Conservation (phyloP, 2,329 filamentous ascomycete genomes). For the Neobulgaria alba region DNA sequence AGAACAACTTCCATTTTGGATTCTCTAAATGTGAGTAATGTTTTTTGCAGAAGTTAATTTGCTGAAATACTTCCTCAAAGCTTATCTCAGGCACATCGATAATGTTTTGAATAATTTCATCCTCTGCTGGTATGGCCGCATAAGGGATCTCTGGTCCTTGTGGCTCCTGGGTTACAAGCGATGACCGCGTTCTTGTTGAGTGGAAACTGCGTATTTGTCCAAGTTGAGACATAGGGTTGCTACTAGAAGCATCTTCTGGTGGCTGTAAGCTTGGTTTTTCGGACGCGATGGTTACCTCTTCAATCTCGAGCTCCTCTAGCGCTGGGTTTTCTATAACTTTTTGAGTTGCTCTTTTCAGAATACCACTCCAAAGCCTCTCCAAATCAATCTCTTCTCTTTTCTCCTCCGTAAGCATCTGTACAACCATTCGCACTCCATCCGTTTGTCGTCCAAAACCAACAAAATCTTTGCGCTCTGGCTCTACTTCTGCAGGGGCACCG, state of each 20-base stretch:
- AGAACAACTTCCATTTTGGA: slow-evolving; percentile 13
- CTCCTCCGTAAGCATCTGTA: slow-evolving; percentile 65
- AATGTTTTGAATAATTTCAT: background rate
- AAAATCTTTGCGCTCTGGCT: slow-evolving; percentile 42
- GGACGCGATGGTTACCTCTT: too few species aligned
- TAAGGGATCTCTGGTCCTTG: too few species aligned
- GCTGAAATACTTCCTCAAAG: too few species aligned
- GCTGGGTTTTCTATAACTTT: slow-evolving; percentile 13
- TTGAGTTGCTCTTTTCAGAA: slow-evolving; percentile 23
- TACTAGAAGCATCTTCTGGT: slow-evolving; percentile 29
- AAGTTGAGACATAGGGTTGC: too few species aligned
- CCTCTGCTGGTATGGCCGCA: background rate
- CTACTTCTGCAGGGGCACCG: slow-evolving; percentile 33
- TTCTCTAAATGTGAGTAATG: background rate
- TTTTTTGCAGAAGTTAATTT: too few species aligned
- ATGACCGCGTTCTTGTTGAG: too few species aligned
- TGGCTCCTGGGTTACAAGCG: too few species aligned
- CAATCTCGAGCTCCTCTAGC: too few species aligned
- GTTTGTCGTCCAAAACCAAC: slow-evolving; percentile 66
- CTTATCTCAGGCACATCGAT: too few species aligned
- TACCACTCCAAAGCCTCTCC: slow-evolving; percentile 49
- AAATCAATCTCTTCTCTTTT: slow-evolving; percentile 60
- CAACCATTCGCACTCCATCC: slow-evolving; percentile 52
- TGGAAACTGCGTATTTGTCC: slow-evolving; percentile 12
- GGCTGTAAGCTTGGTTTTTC: too few species aligned